Evolutionary conservation across 148 eudicot genomes (phyloP), one percentile per base, ranked within the genome.

Genomic region (Vaccinium macrocarpon): DNA sequence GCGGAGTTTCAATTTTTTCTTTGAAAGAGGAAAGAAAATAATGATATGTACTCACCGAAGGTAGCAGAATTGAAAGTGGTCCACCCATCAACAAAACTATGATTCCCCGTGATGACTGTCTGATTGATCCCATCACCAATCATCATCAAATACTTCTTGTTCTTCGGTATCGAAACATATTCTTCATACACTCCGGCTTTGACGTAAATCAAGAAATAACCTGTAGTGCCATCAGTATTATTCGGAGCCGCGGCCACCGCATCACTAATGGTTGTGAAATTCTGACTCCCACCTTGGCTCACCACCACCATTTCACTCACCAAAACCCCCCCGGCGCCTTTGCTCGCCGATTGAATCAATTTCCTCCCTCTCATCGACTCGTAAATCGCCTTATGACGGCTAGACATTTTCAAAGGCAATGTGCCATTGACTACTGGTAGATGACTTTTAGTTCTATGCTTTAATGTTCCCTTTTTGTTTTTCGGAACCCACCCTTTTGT

Each of bases 51-150:
- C 72, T 66, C 72, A 66, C 98, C 98, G 66, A 96, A 91, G 14
- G 98, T 96, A 25, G 98, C 92, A 21, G 94, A 94, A 19, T 96
- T 88, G 55, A 93, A 96, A 1, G 98, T 96, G 2, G 97, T 93
- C 95, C 95, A 93, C 3, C 98, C 98, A 76, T 94, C 93, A 92
- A 92, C 87, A 89, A 93, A 96, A 84, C 92, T 96, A 66, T 94
- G 83, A 53, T 87, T 90, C 14, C 96, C 90, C 18, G 96, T 85
- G 38, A 94, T 84, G 1, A 94, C 85, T 5, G 98, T 94, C 21
- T 87, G 90, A 72, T 96, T 96, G 21, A 94, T 91, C 0, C 97
- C 98, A 86, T 95, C 98, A 27, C 98, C 98, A 27, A 94, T 85
- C 72, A 96, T 68, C 96, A 96, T 91, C 12, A 96, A 90, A 68